These are phyloP conservation scores for Nymphaea colorata DNA, from an alignment of 164 flowering plant genomes.

Conservation along the genomic window DNA sequence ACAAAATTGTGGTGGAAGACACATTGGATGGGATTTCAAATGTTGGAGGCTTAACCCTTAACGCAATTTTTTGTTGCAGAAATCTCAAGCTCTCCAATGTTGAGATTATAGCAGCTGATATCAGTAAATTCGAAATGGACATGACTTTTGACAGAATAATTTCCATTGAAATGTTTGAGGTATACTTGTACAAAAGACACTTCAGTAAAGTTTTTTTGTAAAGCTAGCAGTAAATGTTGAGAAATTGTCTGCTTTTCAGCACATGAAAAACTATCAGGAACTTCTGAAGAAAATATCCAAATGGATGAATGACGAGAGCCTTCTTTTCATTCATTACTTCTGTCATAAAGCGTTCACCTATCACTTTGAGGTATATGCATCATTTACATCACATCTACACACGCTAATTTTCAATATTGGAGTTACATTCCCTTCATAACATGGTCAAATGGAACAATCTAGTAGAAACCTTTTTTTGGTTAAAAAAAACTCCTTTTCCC, in stretches of 20 bases:
- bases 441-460: neutral
- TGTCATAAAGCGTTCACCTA: conserved; percentile 90
- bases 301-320: conserved; percentile 83
- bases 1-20: too few relatives aligned
- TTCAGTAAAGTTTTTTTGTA: too few relatives aligned
- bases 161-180: conserved; percentile 98
- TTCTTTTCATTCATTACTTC: conserved; percentile 73
- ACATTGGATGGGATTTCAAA: too few relatives aligned
- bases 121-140: conserved; percentile 80
- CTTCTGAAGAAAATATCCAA: conserved; percentile 83
- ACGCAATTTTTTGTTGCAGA: neutral
- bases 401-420: too few relatives aligned
- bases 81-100: conserved; percentile 36
- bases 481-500: too few relatives aligned
- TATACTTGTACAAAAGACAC: conserved; percentile 5
- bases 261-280: conserved; percentile 86
- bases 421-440: neutral
- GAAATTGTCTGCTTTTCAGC: conserved; percentile 25
- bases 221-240: too few relatives aligned
- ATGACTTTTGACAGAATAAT: conserved; percentile 64
- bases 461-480: neutral
- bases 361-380: conserved; percentile 73
- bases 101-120: conserved; percentile 76
- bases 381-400: neutral
- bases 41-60: neutral